Base-by-base conservation (phyloP, 805 yeast genomes). In the Candida schatavii region DNA sequence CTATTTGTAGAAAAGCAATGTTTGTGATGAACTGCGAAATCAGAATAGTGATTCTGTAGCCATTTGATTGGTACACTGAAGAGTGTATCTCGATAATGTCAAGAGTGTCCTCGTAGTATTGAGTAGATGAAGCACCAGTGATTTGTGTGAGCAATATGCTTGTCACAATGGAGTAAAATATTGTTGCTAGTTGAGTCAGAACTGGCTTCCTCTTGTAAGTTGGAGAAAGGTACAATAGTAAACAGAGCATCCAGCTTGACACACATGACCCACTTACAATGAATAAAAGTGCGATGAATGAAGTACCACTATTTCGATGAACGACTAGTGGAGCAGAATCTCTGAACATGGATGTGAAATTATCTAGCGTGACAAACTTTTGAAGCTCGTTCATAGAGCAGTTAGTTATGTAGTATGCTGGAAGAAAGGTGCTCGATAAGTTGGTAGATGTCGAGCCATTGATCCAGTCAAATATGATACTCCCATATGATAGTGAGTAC, bases 181-280 rank as follows among this genome's bases (percentile, higher is more conserved):
- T 49, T n/a, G 84, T 78, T 4, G 85, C 78, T 7, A 81, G 23
- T 30, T 75, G 76, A 28, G 86, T 73, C 34, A 80, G 58, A 31
- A 67, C 55, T 3, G 90, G 88, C 42, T 83, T 76, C 20, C 76
- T 64, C 48, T 77, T 77, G 30, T 64, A 65, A 17, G 54, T 52
- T 3, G 75, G 77, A 17, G 79, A 73, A 25, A 86, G 56, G 17
- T 76, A 54, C 33, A 84, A 65, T 26, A 85, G 60, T 14, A 84
- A 46, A 39, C 83, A 62, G 20, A 87, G 65, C 79, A 85, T 78
- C 95, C 95, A 87, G 21, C 82, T 68, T 13, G 83, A 73, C 4
- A 79, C 77, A 45, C 80, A 78, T 15, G 77, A 66, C 0, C 81
- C 78, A 41, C 78, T 70, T 3, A 75, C 54, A n/a, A 74, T 74